phyloP scores from a whole-genome alignment of 805 yeast genomes.

The Saccharomyces kudriavzevii region DNA sequence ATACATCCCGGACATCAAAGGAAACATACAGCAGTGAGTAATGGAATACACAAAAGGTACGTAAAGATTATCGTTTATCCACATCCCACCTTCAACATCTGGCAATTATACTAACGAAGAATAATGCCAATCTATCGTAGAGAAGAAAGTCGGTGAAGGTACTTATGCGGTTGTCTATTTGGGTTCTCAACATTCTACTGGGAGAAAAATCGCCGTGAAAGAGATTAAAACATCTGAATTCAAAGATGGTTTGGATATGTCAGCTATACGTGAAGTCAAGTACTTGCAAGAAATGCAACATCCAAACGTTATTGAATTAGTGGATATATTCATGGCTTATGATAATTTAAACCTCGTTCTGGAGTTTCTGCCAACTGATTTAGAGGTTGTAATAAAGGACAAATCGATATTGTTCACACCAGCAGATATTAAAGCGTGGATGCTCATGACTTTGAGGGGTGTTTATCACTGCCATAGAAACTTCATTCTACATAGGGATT shows the following conservation, averaged over 20 bases:
- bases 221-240: slow-evolving; percentile 91
- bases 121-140: slow-evolving; percentile 25
- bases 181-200: slow-evolving; percentile 46
- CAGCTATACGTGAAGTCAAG: slow-evolving; percentile 90
- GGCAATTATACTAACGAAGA: slow-evolving; percentile 6
- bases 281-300: slow-evolving; percentile 76
- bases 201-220: slow-evolving; percentile 76
- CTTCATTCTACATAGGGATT: slow-evolving; percentile 82
- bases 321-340: slow-evolving; percentile 73
- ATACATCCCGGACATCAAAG: neutral
- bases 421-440: slow-evolving; percentile 88
- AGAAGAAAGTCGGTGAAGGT: slow-evolving; percentile 95
- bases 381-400: slow-evolving; percentile 84
- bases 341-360: slow-evolving; percentile 72
- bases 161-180: slow-evolving; percentile 94
- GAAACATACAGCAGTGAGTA: neutral
- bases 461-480: slow-evolving; percentile 93
- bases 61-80: neutral
- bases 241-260: slow-evolving; percentile 96
- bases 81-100: neutral
- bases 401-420: slow-evolving; percentile 65
- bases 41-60: slow-evolving; percentile 19
- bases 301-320: slow-evolving; percentile 73
- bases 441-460: slow-evolving; percentile 89
- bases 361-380: slow-evolving; percentile 86